Conservation (phyloP, 1,284 basidiomycete species). For the Athelia psychrophila region DNA sequence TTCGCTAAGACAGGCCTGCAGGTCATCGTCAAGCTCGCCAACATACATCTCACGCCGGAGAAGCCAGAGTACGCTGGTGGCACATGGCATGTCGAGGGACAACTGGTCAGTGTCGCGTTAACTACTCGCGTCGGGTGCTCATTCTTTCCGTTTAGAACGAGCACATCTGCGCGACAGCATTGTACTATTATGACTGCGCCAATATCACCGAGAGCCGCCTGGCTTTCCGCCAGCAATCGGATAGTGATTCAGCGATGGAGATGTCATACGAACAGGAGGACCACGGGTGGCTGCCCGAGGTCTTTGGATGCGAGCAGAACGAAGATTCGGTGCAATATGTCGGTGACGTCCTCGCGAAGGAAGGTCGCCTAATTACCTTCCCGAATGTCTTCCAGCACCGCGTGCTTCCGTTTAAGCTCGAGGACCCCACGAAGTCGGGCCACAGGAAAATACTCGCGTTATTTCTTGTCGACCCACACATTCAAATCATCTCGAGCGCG, state of each 20-base stretch:
- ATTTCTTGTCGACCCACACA: not conserved
- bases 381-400: conserved; percentile 33
- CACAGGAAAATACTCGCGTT: not conserved
- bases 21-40: conserved; percentile 29
- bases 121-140: not conserved
- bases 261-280: conserved; percentile 13
- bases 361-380: conserved; percentile 25
- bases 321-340: conserved; percentile 17
- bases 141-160: conserved; percentile 24
- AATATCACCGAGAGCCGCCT: conserved; percentile 16
- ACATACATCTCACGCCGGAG: conserved; percentile 24
- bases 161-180: conserved; percentile 15
- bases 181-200: conserved; percentile 12
- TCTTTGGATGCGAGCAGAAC: conserved; percentile 9
- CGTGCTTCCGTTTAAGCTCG: conserved; percentile 12
- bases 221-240: conserved; percentile 14
- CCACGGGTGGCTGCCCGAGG: conserved; percentile 5
- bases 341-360: conserved; percentile 20
- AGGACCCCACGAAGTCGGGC: not conserved
- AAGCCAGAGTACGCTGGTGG: conserved; percentile 23
- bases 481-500: conserved; percentile 33
- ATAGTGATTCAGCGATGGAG: conserved; percentile 2
- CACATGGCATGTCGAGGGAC: conserved; percentile 28
- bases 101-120: conserved; percentile 4
- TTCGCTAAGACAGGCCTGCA: conserved; percentile 14